Conservation (phyloP, 805 yeast genomes). For the Metschnikowia anglica region DNA sequence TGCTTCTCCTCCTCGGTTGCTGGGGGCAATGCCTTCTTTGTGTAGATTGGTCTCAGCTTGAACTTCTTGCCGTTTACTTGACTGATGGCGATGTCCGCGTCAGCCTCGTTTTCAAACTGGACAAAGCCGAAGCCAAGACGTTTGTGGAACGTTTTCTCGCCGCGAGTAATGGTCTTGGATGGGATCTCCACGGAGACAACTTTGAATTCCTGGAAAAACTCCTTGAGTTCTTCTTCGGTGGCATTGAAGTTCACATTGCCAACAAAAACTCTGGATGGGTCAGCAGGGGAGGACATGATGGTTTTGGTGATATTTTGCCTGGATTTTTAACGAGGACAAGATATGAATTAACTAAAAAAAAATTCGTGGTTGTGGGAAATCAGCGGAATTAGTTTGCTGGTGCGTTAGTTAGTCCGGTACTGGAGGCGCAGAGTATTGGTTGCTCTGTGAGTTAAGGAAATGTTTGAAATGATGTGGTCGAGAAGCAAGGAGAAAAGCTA, state of each 20-base stretch:
- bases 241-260: conserved; percentile 45
- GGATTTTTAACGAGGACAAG: no score
- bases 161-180: conserved; percentile 36
- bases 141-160: conserved; percentile 39
- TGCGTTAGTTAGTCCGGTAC: conserved; percentile 2
- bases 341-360: no score
- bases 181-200: conserved; percentile 54
- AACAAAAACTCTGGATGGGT: conserved; percentile 37
- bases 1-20: conserved; percentile 46
- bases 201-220: conserved; percentile 48
- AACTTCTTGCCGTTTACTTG: conserved; percentile 43
- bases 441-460: neutral
- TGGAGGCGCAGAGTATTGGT: conserved; percentile 1
- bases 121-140: conserved; percentile 62
- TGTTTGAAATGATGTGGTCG: neutral
- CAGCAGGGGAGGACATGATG: conserved; percentile 7
- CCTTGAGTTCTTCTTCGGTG: conserved; percentile 44
- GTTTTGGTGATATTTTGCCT: no score
- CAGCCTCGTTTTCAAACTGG: conserved; percentile 45
- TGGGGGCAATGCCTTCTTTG: conserved; percentile 55
- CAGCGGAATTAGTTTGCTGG: neutral
- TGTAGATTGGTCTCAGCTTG: conserved; percentile 48
- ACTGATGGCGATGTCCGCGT: conserved; percentile 46
- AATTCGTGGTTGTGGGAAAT: no score
- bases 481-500: neutral